Evolutionary conservation across 2,329 filamentous ascomycete genomes (phyloP).

Genomic region (Intubia oerlemansii): DNA sequence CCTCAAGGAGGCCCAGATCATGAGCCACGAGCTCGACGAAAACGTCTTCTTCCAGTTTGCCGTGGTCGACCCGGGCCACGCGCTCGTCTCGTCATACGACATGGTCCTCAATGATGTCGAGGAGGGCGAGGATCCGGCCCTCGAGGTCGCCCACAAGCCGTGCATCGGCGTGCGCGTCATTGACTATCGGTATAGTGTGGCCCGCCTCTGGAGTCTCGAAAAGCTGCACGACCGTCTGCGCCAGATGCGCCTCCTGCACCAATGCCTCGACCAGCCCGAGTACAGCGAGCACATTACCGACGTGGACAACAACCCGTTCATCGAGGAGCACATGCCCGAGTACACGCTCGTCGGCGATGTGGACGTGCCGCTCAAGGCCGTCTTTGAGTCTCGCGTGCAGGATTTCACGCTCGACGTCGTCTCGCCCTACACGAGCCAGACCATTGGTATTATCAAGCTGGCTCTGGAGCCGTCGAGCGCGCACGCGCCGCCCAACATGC

Average conservation of each 20-base stretch:
- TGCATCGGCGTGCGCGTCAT: slow-evolving; percentile 80
- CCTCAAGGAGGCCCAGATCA: slow-evolving; percentile 89
- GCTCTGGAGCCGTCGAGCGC: slow-evolving; percentile 87
- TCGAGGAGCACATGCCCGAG: slow-evolving; percentile 74
- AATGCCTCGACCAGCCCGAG: slow-evolving; percentile 88
- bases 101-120: slow-evolving; percentile 81
- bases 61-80: slow-evolving; percentile 73
- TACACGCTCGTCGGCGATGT: slow-evolving; percentile 87
- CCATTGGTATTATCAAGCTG: slow-evolving; percentile 74
- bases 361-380: slow-evolving; percentile 76
- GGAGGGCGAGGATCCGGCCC: slow-evolving; percentile 61
- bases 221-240: slow-evolving; percentile 76
- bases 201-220: slow-evolving; percentile 85
- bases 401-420: slow-evolving; percentile 82
- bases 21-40: slow-evolving; percentile 93
- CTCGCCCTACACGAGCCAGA: slow-evolving; percentile 79
- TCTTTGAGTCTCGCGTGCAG: slow-evolving; percentile 86
- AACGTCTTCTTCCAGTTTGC: slow-evolving; percentile 88
- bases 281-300: slow-evolving; percentile 73
- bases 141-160: slow-evolving; percentile 68
- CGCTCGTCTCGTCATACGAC: slow-evolving; percentile 84
- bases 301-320: slow-evolving; percentile 65
- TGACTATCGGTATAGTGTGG: slow-evolving; percentile 69
- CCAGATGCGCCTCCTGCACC: slow-evolving; percentile 90
- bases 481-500: slow-evolving; percentile 70